Base-by-base conservation (phyloP, 768 basidiomycete species). In the Rhodotorula babjevae region DNA sequence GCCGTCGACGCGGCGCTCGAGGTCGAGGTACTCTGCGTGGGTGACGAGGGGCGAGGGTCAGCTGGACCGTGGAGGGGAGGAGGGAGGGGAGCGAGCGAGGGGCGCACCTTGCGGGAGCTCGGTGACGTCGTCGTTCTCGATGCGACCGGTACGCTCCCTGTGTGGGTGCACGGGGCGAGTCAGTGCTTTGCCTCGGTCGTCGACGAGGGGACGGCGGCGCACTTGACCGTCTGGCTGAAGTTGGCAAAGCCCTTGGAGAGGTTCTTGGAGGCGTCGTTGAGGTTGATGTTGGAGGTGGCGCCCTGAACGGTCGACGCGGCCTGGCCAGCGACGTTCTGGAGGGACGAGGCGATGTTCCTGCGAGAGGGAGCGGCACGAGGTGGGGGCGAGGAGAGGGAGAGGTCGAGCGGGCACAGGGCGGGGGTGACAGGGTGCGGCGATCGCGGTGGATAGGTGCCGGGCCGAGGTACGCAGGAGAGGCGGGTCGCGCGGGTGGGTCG, bases 1-100 rank as follows among this genome's bases (percentile, higher is more conserved):
- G 44, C 92, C 92, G 82, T 99, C 96, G 53, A 98, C 96, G 67
- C 92, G 89, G 59, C 88, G 85, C 82, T 99, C 96, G 75, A 99
- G 87, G 80, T 95, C 92, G 79, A 89, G 93, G 85, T 98, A 99
- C 81, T 99, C 95, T 91, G 83, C 73, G 89, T 29, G 33, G 33
- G 23, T 40, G 33, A 23, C 31, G 19, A 29, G 61, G 27, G 27
- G 27, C 29, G 50, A 15, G 25, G 18, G 50, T 40, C 21, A 12
- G 16, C 18, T 29, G 8, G 23, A 0, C 14, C 6, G 8, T 52
- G 19, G 18, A 49, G 47, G n/a, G 2, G 61, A 19, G 40, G 46
- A 42, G 57, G 19, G 8, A 33, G 4, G 36, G 31, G 1, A 25
- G 4, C 2, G 36, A 5, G 5, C 31, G 82, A n/a, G 19, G 55